Evolutionary conservation across 768 basidiomycete species (phyloP).

Genomic region (Kwoniella newhampshirensis): DNA sequence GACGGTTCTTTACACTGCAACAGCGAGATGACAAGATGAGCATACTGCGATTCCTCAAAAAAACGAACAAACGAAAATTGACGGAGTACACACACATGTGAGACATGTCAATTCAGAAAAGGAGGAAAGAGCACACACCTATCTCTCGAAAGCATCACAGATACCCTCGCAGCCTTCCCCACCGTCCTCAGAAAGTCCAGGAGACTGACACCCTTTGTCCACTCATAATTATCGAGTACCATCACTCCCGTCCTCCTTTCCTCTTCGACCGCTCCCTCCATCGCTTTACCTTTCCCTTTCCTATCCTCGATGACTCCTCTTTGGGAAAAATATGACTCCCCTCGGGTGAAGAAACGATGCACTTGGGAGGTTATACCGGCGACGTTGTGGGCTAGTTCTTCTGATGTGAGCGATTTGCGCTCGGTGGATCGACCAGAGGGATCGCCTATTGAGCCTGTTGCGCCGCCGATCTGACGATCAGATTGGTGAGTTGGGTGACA

Average conservation of each 20-base stretch:
- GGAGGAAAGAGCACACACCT: slow-evolving; percentile 68
- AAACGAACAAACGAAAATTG: no score
- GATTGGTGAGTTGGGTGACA: neutral
- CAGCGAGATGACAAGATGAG: no score
- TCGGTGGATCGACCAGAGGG: slow-evolving; percentile 86
- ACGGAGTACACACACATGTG: no score
- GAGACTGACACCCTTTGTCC: slow-evolving; percentile 72
- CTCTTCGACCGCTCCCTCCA: slow-evolving; percentile 4
- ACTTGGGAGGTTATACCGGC: slow-evolving; percentile 64
- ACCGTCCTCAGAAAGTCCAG: slow-evolving; percentile 80
- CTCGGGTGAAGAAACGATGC: slow-evolving; percentile 69
- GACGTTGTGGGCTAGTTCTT: slow-evolving; percentile 68
- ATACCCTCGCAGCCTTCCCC: slow-evolving; percentile 77
- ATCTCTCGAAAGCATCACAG: slow-evolving; percentile 85
- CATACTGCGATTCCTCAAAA: no score
- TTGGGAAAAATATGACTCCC: slow-evolving; percentile 63
- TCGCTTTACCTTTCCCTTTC: slow-evolving; percentile 5
- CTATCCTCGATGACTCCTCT: slow-evolving; percentile 24
- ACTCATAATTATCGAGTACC: slow-evolving; percentile 69
- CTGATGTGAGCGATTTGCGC: slow-evolving; percentile 65
- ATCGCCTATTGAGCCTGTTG: slow-evolving; percentile 94
- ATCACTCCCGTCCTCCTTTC: slow-evolving; percentile 45
- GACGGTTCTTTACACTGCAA: slow-evolving; percentile 73
- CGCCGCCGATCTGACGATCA: slow-evolving; percentile 79
- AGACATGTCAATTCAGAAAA: neutral